These are phyloP conservation scores for Gossypioides kirkii DNA, from an alignment of 345 rosid genomes.

Conservation along the genomic window DNA sequence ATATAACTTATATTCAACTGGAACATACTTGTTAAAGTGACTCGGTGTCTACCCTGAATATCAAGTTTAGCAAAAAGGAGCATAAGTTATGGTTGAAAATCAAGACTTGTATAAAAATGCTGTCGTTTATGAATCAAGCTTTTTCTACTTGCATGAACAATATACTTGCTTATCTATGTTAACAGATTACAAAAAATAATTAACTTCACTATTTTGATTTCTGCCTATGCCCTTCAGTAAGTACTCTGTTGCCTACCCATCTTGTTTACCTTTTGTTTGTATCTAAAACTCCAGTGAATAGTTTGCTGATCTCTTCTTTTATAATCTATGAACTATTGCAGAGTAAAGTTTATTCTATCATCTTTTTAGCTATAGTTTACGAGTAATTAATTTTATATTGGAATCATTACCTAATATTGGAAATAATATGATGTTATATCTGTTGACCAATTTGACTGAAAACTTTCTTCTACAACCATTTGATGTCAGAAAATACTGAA, in stretches of 20 bases:
- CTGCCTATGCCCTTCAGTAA: background rate
- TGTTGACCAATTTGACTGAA: constrained; percentile 14
- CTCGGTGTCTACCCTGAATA: background rate
- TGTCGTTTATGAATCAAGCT: background rate
- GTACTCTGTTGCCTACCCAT: background rate
- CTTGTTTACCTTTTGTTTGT: background rate
- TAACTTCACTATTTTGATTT: background rate
- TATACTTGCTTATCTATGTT: background rate
- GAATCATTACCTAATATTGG: background rate
- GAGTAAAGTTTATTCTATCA: background rate
- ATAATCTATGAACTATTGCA: background rate
- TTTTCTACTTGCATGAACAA: background rate
- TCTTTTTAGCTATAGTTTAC: background rate
- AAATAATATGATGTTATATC: background rate
- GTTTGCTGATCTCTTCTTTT: background rate
- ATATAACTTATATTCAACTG: background rate
- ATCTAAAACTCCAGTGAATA: background rate
- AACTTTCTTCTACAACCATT: background rate
- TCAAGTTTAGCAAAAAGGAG: background rate
- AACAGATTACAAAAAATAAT: background rate
- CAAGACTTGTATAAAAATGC: background rate
- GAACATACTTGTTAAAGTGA: background rate
- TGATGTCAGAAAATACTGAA: constrained; percentile 57
- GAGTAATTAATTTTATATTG: background rate
- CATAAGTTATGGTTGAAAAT: background rate